phyloP scores from a whole-genome alignment of 495 filamentous ascomycete genomes.

The Penicillium diatomitis region DNA sequence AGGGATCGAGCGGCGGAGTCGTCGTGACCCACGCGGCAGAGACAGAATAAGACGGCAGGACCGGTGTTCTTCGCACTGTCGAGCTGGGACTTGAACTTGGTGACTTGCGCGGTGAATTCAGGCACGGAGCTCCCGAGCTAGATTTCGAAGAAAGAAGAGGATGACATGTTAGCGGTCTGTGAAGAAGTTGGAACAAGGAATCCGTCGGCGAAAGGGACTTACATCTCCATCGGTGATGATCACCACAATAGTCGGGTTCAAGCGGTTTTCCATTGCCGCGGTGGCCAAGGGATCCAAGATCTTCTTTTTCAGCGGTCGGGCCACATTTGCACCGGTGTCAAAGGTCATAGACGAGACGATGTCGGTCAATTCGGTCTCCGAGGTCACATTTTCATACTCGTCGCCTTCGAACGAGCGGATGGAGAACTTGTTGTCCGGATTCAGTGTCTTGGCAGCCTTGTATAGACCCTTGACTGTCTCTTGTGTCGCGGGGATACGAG shows the following conservation, averaged over 20 bases:
- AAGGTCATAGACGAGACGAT: background rate
- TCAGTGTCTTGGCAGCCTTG: background rate
- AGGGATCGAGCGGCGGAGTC: background rate
- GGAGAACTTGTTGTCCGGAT: background rate
- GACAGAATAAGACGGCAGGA: background rate
- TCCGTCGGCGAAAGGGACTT: background rate
- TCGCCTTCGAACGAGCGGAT: background rate
- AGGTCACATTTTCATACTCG: background rate
- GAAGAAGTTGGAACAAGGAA: background rate
- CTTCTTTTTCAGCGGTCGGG: background rate
- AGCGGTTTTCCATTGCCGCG: background rate
- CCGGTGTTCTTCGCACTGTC: background rate
- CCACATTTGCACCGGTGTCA: background rate
- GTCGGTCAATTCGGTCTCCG: background rate
- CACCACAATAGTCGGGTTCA: background rate
- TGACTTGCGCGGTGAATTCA: background rate
- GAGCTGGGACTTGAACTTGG: background rate
- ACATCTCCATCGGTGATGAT: background rate
- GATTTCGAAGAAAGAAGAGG: background rate
- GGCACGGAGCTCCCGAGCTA: background rate
- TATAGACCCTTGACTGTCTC: background rate
- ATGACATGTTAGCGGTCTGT: background rate
- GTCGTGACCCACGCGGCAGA: background rate
- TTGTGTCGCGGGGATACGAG: background rate
- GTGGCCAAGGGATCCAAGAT: background rate